A percentile compares a stretch with the other conserved stretches of the same genome.
These are phyloP conservation scores for Dictyostelium intermedium DNA, from an alignment of 78 protist species.

Conservation along the genomic window DNA sequence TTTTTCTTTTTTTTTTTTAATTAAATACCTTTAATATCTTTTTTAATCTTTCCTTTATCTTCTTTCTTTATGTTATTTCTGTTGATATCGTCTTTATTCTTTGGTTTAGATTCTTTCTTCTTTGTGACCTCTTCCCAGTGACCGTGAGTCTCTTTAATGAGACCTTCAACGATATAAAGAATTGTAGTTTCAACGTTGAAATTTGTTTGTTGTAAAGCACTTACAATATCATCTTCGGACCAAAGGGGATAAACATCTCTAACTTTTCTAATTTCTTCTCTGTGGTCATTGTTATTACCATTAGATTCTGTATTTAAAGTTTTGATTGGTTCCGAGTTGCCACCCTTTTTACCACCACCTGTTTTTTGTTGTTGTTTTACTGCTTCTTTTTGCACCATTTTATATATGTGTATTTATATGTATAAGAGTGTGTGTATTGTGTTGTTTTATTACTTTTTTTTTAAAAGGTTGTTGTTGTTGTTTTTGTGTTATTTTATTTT, in stretches of 20 bases:
- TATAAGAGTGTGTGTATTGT: slow-evolving; percentile 9
- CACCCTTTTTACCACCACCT: slow-evolving; percentile 49
- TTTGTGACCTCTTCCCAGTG: slow-evolving; percentile 56
- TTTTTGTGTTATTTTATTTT: not conserved
- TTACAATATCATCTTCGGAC: slow-evolving; percentile 59
- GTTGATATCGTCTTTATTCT: slow-evolving; percentile 3
- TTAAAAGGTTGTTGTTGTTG: not conserved
- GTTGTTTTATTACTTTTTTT: not conserved
- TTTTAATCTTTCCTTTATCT: slow-evolving; percentile 13
- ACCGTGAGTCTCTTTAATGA: slow-evolving; percentile 27
- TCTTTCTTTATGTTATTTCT: slow-evolving; percentile 6
- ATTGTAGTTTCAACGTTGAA: slow-evolving; percentile 22
- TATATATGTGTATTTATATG: not conserved
- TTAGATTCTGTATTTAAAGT: not conserved
- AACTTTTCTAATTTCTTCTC: slow-evolving; percentile 29
- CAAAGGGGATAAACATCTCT: slow-evolving; percentile 30
- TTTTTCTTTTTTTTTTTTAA: not conserved
- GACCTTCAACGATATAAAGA: slow-evolving; percentile 33
- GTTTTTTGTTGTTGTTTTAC: not conserved
- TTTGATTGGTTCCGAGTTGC: not conserved
- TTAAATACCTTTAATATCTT: slow-evolving; percentile 6
- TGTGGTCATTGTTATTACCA: slow-evolving; percentile 26
- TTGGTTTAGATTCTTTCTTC: slow-evolving; percentile 7
- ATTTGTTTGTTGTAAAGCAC: slow-evolving; percentile 11
- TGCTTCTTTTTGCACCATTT: slow-evolving; percentile 70